These are phyloP conservation scores for Wickerhamia fluorescens DNA, from an alignment of 805 yeast genomes.

Conservation along the genomic window DNA sequence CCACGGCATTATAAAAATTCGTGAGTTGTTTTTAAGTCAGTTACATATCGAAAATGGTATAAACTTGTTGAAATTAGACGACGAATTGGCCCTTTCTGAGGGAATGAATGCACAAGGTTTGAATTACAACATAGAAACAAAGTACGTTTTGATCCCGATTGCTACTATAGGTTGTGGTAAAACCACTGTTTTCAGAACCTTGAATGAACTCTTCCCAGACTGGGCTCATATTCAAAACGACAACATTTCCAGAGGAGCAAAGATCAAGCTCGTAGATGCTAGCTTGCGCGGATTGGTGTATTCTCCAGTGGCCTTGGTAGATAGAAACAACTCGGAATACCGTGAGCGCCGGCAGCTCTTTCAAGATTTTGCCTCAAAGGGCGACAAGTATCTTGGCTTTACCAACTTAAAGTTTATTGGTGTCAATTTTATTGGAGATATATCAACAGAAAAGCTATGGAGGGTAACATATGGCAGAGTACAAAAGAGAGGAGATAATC, in stretches of 20 bases:
- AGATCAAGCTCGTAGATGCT: slow-evolving; percentile 40
- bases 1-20: slow-evolving; percentile 65
- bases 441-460: slow-evolving; percentile 34
- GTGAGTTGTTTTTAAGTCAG: slow-evolving; percentile 55
- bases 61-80: slow-evolving; percentile 48
- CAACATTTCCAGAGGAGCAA: slow-evolving; percentile 45
- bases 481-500: slow-evolving; percentile 71
- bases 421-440: slow-evolving; percentile 49
- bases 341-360: slow-evolving; percentile 67
- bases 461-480: slow-evolving; percentile 55
- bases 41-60: slow-evolving; percentile 43
- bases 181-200: slow-evolving; percentile 68
- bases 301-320: slow-evolving; percentile 55
- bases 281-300: slow-evolving; percentile 30
- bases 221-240: slow-evolving; percentile 85
- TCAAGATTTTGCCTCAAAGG: slow-evolving; percentile 39
- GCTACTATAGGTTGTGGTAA: slow-evolving; percentile 96
- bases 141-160: slow-evolving; percentile 68
- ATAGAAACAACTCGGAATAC: slow-evolving; percentile 73
- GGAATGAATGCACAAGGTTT: slow-evolving; percentile 8
- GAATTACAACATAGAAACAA: slow-evolving; percentile 21
- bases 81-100: slow-evolving; percentile 20
- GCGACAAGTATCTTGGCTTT: slow-evolving; percentile 35
- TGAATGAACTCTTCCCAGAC: slow-evolving; percentile 39
- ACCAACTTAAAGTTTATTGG: slow-evolving; percentile 53